Evolutionary conservation across 805 yeast species (phyloP).

Genomic region (Starmerella kuoi): DNA sequence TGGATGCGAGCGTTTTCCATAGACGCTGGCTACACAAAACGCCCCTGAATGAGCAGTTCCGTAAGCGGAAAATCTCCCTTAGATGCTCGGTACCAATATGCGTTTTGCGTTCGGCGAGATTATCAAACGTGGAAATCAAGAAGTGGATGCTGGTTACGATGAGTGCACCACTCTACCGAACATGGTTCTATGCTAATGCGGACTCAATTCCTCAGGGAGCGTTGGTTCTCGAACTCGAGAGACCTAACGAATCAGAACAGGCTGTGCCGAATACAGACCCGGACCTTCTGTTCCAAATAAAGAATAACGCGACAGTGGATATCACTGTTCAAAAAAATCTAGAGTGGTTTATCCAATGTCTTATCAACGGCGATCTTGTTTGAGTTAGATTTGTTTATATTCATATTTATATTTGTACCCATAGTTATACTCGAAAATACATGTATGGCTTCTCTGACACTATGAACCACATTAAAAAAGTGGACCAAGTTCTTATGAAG

Average conservation of each 20-base stretch:
- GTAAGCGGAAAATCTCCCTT: constrained; percentile 16
- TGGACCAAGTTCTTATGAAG: constrained; percentile 28
- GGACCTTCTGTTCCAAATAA: constrained; percentile 10
- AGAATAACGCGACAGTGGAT: constrained; percentile 13
- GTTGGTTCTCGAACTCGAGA: constrained; percentile 17
- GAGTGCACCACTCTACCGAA: constrained; percentile 10
- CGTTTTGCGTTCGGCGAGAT: constrained; percentile 5
- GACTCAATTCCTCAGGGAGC: constrained; percentile 17
- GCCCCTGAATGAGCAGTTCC: constrained; percentile 24
- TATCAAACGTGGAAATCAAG: neutral
- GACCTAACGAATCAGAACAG: neutral
- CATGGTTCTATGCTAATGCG: constrained; percentile 3
- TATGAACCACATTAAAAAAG: constrained; percentile 19
- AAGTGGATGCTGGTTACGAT: constrained; percentile 13
- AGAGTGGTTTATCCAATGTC: constrained; percentile 27
- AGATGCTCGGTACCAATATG: constrained; percentile 19
- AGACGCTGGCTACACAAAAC: constrained; percentile 17
- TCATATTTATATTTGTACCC: neutral
- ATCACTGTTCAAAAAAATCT: constrained; percentile 15
- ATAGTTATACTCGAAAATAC: neutral
- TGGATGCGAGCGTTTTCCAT: constrained; percentile 21
- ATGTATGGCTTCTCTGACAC: constrained; percentile 30
- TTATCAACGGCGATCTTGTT: constrained; percentile 25
- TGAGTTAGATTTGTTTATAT: no score
- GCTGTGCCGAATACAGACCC: constrained; percentile 3